Evolutionary conservation across 805 yeast genomes (phyloP), one percentile per base, ranked within the genome.

Genomic region (Metschnikowia amazonensis): DNA sequence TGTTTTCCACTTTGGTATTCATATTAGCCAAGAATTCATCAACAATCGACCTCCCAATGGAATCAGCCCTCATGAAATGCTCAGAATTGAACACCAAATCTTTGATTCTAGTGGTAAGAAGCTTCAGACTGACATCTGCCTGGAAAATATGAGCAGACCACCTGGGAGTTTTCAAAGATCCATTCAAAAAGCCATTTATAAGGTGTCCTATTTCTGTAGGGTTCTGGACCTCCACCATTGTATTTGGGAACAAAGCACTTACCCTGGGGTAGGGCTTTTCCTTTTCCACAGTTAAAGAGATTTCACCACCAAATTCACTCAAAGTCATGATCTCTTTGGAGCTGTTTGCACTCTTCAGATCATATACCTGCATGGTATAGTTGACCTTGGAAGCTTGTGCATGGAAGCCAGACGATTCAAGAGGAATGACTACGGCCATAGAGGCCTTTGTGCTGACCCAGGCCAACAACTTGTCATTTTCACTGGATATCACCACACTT

Each of bases 1-100:
- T 45, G 17, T 42, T 38, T 21, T 44, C 54, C n/a, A 49, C 40
- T 40, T 2, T 18, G 9, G 33, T 20, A 4, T 37, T n/a, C 41
- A 37, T 16, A 16, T 28, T 27, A 3, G 41, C 41, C 33, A 37
- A 37, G 10, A 27, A 18, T 5, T 27, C 9, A 17, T 37, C 41
- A n/a, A 37, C n/a, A 8, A 37, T 37, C n/a, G 24, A 10, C 25
- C 33, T 21, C 17, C 41, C 41, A 7, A n/a, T n/a, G 10, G 18
- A 28, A 11, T 37, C 25, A 5, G 18, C 6, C 6, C 25, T 21
- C 25, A 5, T 14, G 5, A 14, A 14, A 18, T 18, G 25, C 41
- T 20, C 14, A 17, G 33, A 37, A 6, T 17, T 11, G 13, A 37
- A 9, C 8, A n/a, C 25, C 25, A 37, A 28, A 23, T 37, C 18